These are phyloP conservation scores for Xylaria multiplex DNA, from an alignment of 2,329 filamentous ascomycete species.

Conservation along the genomic window DNA sequence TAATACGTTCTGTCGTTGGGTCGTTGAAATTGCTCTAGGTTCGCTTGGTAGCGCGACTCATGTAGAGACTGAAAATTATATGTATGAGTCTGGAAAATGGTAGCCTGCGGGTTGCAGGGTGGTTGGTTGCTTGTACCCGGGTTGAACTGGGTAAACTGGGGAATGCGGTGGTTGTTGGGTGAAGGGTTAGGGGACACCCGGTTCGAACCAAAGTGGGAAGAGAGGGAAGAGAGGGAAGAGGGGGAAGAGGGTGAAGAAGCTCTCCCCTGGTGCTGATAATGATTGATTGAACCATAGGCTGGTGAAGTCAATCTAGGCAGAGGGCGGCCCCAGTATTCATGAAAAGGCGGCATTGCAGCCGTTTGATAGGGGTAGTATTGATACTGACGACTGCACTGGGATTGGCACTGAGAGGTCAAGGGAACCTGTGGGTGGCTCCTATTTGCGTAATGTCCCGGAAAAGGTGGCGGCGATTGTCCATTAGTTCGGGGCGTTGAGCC, in stretches of 20 bases:
- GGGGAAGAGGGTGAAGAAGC: not conserved
- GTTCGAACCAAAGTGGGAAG: not conserved
- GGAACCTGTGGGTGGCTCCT: not conserved
- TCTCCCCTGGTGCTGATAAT: not conserved
- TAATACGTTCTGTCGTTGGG: slow-evolving; percentile 25
- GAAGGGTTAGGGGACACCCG: not conserved
- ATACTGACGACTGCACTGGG: not conserved
- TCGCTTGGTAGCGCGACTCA: not conserved
- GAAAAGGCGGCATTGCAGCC: slow-evolving; percentile 13
- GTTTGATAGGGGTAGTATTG: slow-evolving; percentile 21
- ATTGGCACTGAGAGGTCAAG: not conserved
- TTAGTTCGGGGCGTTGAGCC: not conserved
- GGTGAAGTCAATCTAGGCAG: not conserved
- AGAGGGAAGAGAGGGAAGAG: no score
- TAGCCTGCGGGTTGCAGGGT: not conserved
- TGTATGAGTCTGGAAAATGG: not conserved
- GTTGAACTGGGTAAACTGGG: not conserved
- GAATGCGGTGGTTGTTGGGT: no score
- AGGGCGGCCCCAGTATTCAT: not conserved
- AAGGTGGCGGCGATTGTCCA: not conserved
- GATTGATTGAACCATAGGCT: not conserved
- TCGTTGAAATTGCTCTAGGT: slow-evolving; percentile 21
- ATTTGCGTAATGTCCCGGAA: not conserved
- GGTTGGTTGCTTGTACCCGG: not conserved
- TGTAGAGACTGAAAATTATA: not conserved